Evolutionary conservation across 768 basidiomycete species (phyloP).

Genomic region (Mycena metata): DNA sequence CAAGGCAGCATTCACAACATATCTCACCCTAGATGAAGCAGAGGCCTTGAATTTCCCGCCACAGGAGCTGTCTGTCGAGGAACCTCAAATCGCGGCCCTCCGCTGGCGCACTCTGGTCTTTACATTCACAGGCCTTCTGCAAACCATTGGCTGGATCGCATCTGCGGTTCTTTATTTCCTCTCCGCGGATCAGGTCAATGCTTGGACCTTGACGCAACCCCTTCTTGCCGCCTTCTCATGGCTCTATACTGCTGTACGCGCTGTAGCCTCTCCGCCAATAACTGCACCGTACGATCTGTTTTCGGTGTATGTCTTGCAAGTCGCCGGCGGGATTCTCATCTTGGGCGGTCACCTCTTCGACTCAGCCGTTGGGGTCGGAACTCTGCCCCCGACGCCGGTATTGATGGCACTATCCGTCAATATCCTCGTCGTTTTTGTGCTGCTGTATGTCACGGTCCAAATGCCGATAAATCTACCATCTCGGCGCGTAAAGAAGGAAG

Average conservation of each 20-base stretch:
- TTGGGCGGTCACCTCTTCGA: conserved; percentile 70
- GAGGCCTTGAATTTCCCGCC: not conserved
- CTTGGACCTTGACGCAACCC: conserved; percentile 54
- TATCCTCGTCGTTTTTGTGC: conserved; percentile 55
- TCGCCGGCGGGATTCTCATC: conserved; percentile 60
- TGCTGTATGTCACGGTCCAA: conserved; percentile 61
- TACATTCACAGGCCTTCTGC: conserved; percentile 65
- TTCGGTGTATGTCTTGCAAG: conserved; percentile 64
- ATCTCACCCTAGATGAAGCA: conserved; percentile 30
- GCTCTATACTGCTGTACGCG: conserved; percentile 76
- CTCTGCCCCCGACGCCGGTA: conserved; percentile 53
- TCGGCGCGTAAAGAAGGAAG: conserved; percentile 58
- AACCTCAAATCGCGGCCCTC: too few species aligned
- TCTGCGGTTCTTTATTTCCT: conserved; percentile 66
- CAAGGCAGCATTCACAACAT: conserved; percentile 38
- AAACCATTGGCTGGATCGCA: conserved; percentile 70
- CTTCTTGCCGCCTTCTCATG: conserved; percentile 69
- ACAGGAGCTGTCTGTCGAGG: too few species aligned
- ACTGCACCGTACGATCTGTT: conserved; percentile 78
- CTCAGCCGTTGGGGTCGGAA: conserved; percentile 55
- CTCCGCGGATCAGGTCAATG: conserved; percentile 42
- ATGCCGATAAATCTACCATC: conserved; percentile 80
- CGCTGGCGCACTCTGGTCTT: conserved; percentile 69
- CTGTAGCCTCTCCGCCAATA: conserved; percentile 62
- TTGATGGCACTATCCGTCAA: conserved; percentile 54